Evolutionary conservation across 2,329 filamentous ascomycete genomes (phyloP), one percentile per base, ranked within the genome.

Genomic region (Metarhizium robertsii): DNA sequence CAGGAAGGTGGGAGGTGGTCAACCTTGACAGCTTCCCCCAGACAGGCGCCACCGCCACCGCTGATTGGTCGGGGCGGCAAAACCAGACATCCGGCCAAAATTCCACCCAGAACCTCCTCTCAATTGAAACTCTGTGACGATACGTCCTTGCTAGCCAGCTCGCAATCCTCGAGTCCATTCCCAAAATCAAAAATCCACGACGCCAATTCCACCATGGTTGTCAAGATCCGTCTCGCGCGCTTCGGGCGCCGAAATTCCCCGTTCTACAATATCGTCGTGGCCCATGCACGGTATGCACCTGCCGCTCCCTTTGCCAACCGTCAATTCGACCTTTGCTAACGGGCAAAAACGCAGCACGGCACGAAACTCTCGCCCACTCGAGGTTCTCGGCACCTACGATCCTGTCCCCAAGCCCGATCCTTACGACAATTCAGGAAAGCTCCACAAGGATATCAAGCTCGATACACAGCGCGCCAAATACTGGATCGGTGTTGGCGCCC

Each of bases 241-340:
- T 96, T 97, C 71, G 91, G 92, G 69, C 90, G 87, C 71, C 84
- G 82, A 61, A 92, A 95, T 69, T 71, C 83, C n/a, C 92, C 94
- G 2, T 87, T 96, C 65, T 99, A 96, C 80, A 99, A 99, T 76
- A 96, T 99, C 61, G 90, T 97, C 62, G 89, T 99, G 61, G 83
- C 91, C 16, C 92, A 97, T 67, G 92, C 92, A 50, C 86, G 92
- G 89, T 95, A 81, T 61, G 78, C 60, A 34, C 36, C 36, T 14
- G n/a, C 42, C 42, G 54, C 46, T 51, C 57, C 43, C 50, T 51
- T 6, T 10, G 42, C n/a, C 18, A 20, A 20, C 42, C 16, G 20
- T 8, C n/a, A 18, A 8, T 29, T 49, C 8, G n/a, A 16, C 14
- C 40, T n/a, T 29, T 36, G 29, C 46, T 49, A 51, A 55, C 54